Evolutionary conservation across 169 alveolate genomes (phyloP).

Genomic region (Plasmodium coatneyi): DNA sequence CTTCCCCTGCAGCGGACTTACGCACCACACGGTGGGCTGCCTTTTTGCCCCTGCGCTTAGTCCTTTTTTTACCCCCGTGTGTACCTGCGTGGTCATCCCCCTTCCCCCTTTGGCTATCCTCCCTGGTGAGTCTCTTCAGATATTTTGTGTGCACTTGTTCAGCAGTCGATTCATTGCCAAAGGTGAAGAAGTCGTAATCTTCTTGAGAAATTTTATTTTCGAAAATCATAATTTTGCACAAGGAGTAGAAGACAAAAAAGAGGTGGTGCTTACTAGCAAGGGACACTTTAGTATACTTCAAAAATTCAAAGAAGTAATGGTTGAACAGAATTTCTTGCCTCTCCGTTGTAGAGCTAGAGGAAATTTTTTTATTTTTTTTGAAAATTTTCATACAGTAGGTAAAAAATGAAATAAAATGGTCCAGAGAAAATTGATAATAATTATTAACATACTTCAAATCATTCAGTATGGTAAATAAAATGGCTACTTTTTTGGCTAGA

Average conservation of each 20-base stretch:
- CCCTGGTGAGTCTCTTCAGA: constrained; percentile 3
- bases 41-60: not conserved
- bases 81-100: not conserved
- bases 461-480: constrained; percentile 51
- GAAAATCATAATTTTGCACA: constrained; percentile 64
- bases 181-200: constrained; percentile 56
- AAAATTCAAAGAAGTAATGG: constrained; percentile 54
- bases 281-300: constrained; percentile 67
- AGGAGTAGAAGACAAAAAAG: constrained; percentile 42
- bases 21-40: not conserved
- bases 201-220: constrained; percentile 74
- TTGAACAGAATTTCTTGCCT: constrained; percentile 67
- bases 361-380: constrained; percentile 39
- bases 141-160: constrained; percentile 72
- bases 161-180: constrained; percentile 1
- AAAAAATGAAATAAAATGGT: constrained; percentile 42
- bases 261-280: constrained; percentile 66
- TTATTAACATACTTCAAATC: constrained; percentile 72
- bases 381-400: constrained; percentile 2
- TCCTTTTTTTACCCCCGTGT: not conserved
- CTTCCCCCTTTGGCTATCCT: not conserved
- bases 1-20: not conserved
- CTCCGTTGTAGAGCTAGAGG: constrained; percentile 24
- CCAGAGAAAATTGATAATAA: constrained; percentile 56
- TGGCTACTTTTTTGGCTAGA: constrained; percentile 71